Conservation (phyloP, 1,284 basidiomycete species). For the Cryptococcus sp. region DNA sequence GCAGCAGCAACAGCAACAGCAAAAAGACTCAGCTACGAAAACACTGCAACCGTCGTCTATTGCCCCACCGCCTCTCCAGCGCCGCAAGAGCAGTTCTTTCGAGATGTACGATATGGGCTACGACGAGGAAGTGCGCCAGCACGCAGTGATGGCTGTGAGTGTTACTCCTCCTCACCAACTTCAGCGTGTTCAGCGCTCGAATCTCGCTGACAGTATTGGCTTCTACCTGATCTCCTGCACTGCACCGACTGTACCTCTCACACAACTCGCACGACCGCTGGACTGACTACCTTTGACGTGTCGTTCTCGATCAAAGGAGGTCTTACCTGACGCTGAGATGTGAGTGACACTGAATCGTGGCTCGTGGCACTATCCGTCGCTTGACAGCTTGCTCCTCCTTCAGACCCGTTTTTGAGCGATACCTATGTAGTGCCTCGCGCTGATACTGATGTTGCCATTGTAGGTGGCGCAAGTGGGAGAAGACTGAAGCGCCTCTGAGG, state of each 20-base stretch:
- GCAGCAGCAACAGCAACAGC: background rate
- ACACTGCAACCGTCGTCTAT: background rate
- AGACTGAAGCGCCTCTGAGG: constrained; percentile 44
- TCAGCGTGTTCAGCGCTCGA: no score
- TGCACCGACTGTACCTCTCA: no score
- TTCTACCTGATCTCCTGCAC: no score
- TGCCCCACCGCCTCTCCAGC: background rate
- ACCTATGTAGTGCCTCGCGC: no score
- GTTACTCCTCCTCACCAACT: background rate
- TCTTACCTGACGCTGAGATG: constrained; percentile 44
- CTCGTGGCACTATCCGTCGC: background rate
- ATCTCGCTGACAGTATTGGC: no score
- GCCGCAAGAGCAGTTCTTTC: background rate
- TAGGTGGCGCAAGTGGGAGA: constrained; percentile 47
- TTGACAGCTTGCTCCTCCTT: background rate
- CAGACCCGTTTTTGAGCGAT: no score
- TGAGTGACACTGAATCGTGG: constrained; percentile 10
- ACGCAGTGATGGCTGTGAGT: constrained; percentile 46
- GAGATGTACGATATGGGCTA: constrained; percentile 40
- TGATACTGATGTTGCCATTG: background rate
- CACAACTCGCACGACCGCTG: background rate
- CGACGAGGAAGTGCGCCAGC: constrained; percentile 41
- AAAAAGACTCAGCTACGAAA: background rate
- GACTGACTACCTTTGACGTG: no score
- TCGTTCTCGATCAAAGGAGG: constrained; percentile 29